phyloP scores from a whole-genome alignment of 257 asterid genomes.

The Nicotiana obtusifolia region DNA sequence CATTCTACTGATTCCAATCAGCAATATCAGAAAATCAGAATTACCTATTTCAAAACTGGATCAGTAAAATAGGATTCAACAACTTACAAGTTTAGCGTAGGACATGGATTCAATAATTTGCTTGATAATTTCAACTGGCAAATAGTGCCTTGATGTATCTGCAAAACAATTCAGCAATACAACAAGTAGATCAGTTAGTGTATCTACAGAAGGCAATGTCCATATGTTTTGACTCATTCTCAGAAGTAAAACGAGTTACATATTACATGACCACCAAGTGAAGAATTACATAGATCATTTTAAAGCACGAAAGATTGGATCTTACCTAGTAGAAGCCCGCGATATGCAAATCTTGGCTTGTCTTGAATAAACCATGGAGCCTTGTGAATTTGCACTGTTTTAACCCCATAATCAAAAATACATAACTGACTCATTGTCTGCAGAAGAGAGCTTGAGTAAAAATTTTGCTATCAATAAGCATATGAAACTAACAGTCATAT shows the following conservation, averaged over 20 bases:
- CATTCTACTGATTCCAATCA: constrained; percentile 72
- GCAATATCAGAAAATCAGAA: constrained; percentile 14
- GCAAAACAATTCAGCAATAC: constrained; percentile 21
- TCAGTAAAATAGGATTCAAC: constrained; percentile 10
- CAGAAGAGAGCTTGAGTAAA: neutral
- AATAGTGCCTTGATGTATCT: constrained; percentile 93
- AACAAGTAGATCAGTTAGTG: neutral
- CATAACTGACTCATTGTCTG: constrained; percentile 93
- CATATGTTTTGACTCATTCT: neutral
- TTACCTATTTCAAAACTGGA: constrained; percentile 5
- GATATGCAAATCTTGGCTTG: constrained; percentile 77
- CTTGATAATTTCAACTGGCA: constrained; percentile 73
- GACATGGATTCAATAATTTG: constrained; percentile 91
- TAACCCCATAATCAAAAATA: constrained; percentile 62
- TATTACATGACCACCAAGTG: neutral
- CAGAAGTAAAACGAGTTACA: neutral
- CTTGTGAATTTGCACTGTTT: constrained; percentile 53
- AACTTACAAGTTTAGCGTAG: constrained; percentile 91
- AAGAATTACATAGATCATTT: neutral
- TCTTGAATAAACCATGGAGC: constrained; percentile 94
- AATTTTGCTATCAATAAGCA: neutral
- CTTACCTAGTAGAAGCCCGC: constrained; percentile 81
- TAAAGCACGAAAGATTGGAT: neutral
- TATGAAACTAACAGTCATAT: neutral
- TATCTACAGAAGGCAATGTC: neutral